Percentiles rank a stretch among this genome's conserved stretches.
Evolutionary conservation across 495 filamentous ascomycete genomes (phyloP).

Genomic region (Penicillium manginii): DNA sequence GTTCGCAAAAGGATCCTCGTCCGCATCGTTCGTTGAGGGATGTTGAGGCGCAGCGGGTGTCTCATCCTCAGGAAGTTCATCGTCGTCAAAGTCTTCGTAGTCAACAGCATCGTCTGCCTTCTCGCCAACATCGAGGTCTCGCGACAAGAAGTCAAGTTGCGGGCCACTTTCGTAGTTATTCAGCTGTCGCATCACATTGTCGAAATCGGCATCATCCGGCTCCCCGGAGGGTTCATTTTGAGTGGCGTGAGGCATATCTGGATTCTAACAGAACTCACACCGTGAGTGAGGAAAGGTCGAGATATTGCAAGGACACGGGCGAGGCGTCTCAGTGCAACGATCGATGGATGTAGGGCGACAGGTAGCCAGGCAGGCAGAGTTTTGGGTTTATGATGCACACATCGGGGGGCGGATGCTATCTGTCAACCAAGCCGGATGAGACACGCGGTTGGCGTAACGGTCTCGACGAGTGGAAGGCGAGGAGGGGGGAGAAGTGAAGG

Average conservation of each 20-base stretch:
- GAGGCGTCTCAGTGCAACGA: conserved; percentile 27
- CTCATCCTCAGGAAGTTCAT: conserved; percentile 70
- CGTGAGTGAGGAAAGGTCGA: not conserved
- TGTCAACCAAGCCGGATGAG: not conserved
- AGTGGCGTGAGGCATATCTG: conserved; percentile 56
- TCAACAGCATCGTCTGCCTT: conserved; percentile 84
- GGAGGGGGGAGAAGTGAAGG: not conserved
- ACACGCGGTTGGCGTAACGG: not conserved
- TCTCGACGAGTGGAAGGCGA: not conserved
- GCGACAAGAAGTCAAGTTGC: conserved; percentile 46
- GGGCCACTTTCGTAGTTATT: conserved; percentile 46
- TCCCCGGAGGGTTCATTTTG: conserved; percentile 29
- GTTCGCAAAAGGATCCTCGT: conserved; percentile 29
- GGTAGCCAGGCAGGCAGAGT: conserved; percentile 1
- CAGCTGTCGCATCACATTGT: conserved; percentile 55
- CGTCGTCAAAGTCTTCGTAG: conserved; percentile 82
- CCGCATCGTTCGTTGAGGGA: conserved; percentile 16
- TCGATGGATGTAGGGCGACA: conserved; percentile 12
- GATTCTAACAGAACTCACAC: not conserved
- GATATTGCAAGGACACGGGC: not conserved
- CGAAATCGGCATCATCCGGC: conserved; percentile 50
- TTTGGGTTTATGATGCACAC: conserved; percentile 11
- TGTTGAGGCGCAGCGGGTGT: conserved; percentile 16
- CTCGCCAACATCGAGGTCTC: conserved; percentile 63
- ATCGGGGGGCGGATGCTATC: conserved; percentile 10